A percentile compares a stretch with the other conserved stretches of the same genome.
These are phyloP conservation scores for Cenococcum geophilum DNA, from an alignment of 495 filamentous ascomycete species.

Conservation along the genomic window DNA sequence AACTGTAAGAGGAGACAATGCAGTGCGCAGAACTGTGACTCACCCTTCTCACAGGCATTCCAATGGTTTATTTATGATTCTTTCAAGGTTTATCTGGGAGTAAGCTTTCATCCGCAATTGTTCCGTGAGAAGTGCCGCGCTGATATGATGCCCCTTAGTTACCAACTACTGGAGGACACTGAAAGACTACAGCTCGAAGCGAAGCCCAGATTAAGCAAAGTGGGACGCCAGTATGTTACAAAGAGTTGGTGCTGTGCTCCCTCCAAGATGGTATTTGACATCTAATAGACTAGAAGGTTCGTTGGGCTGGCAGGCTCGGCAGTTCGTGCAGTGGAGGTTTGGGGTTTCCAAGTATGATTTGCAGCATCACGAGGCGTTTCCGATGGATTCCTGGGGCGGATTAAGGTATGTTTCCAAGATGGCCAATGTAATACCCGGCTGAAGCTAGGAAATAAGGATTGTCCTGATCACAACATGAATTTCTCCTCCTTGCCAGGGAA, in stretches of 20 bases:
- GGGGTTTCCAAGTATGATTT: background rate
- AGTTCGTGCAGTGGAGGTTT: background rate
- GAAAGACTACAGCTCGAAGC: background rate
- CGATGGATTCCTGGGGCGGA: background rate
- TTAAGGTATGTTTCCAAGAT: background rate
- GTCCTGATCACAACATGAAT: too few relatives aligned
- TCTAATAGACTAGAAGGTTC: background rate
- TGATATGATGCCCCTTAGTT: slow-evolving; percentile 32
- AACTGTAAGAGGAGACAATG: slow-evolving; percentile 15
- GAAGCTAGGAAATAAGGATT: too few relatives aligned
- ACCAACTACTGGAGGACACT: slow-evolving; percentile 61
- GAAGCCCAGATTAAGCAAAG: background rate
- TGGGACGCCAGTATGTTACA: background rate
- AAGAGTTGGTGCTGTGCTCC: background rate
- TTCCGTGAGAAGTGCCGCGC: background rate
- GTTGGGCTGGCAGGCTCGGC: background rate
- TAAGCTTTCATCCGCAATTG: slow-evolving; percentile 26
- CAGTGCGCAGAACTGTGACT: slow-evolving; percentile 30
- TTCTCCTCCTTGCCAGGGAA: too few relatives aligned
- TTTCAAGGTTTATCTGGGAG: slow-evolving; percentile 67
- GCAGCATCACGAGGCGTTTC: background rate
- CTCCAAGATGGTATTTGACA: background rate
- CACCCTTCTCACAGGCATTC: slow-evolving; percentile 43
- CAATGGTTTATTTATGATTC: slow-evolving; percentile 74
- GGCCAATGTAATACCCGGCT: too few relatives aligned